phyloP scores from a whole-genome alignment of 2,329 filamentous ascomycete genomes.

The Colletotrichum tamarilloi region DNA sequence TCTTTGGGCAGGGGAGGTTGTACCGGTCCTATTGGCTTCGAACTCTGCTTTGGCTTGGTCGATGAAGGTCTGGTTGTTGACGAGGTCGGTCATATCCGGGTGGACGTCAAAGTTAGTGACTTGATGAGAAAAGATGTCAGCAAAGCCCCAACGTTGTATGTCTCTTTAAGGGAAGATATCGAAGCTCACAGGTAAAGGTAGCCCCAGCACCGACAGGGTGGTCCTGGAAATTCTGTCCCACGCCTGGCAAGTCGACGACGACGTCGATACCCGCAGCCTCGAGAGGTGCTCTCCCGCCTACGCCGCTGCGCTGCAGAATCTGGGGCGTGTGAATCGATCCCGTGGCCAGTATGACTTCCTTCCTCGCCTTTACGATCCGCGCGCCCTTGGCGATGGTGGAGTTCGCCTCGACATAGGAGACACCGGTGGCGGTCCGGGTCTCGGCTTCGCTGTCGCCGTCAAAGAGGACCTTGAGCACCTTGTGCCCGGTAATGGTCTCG shows the following conservation, averaged over 20 bases:
- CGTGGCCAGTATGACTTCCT: conserved; percentile 55
- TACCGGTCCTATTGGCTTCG: conserved; percentile 32
- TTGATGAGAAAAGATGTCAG: conserved; percentile 2
- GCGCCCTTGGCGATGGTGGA: conserved; percentile 29
- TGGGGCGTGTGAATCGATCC: conserved; percentile 56
- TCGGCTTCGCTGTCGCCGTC: conserved; percentile 39
- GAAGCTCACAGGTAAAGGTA: conserved; percentile 33
- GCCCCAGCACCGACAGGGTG: conserved; percentile 42
- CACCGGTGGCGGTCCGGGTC: conserved; percentile 36
- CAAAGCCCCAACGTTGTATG: too few relatives aligned
- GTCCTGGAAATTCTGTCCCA: conserved; percentile 48
- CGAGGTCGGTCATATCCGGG: conserved; percentile 34
- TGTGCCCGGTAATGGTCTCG: conserved; percentile 40
- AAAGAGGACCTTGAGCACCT: conserved; percentile 52
- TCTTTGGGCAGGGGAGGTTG: too few relatives aligned
- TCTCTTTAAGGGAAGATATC: too few relatives aligned
- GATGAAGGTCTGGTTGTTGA: conserved; percentile 32
- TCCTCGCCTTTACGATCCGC: conserved; percentile 38
- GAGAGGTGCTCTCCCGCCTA: conserved; percentile 49
- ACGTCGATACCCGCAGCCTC: conserved; percentile 59
- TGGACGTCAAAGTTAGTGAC: conserved; percentile 37
- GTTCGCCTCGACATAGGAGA: conserved; percentile 37
- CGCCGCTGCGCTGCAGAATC: conserved; percentile 55
- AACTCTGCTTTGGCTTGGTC: conserved; percentile 31
- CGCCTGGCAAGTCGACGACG: conserved; percentile 63